Percentiles rank a stretch among this genome's conserved stretches.
Conservation (phyloP, 1,284 basidiomycete genomes). For the Coniferiporia weirii region DNA sequence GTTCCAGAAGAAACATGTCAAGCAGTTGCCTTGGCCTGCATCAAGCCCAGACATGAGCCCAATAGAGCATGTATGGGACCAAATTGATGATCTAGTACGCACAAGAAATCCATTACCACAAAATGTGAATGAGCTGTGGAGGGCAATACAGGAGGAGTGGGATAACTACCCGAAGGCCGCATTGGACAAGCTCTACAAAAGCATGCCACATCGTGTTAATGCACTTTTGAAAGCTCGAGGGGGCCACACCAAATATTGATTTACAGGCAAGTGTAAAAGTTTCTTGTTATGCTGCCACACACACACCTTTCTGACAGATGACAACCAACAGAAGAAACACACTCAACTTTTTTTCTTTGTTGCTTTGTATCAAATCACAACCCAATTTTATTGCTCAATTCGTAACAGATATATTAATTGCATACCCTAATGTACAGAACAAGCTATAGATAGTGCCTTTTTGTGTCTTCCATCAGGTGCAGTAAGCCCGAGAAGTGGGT, state of each 20-base stretch:
- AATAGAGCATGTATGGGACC: no score
- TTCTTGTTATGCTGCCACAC: background rate
- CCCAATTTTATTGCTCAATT: background rate
- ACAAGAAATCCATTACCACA: no score
- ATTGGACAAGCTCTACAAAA: conserved; percentile 21
- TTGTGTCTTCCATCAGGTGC: background rate
- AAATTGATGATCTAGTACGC: no score
- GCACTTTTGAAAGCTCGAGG: conserved; percentile 22
- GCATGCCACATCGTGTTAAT: conserved; percentile 21
- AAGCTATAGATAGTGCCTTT: background rate
- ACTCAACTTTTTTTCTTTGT: background rate
- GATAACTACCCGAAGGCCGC: conserved; percentile 13
- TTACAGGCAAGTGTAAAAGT: no score
- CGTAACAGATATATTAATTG: background rate
- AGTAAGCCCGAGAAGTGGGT: background rate
- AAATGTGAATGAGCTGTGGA: no score
- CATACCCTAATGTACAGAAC: no score
- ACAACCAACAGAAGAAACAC: background rate
- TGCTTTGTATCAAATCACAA: background rate
- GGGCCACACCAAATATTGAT: conserved; percentile 24
- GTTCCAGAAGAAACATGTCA: no score
- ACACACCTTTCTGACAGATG: background rate
- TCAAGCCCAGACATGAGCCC: no score
- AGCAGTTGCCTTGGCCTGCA: no score
- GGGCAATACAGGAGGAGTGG: conserved; percentile 26